Base-by-base conservation (phyloP, 2,329 filamentous ascomycete genomes). In the Sporothrix luriei region DNA sequence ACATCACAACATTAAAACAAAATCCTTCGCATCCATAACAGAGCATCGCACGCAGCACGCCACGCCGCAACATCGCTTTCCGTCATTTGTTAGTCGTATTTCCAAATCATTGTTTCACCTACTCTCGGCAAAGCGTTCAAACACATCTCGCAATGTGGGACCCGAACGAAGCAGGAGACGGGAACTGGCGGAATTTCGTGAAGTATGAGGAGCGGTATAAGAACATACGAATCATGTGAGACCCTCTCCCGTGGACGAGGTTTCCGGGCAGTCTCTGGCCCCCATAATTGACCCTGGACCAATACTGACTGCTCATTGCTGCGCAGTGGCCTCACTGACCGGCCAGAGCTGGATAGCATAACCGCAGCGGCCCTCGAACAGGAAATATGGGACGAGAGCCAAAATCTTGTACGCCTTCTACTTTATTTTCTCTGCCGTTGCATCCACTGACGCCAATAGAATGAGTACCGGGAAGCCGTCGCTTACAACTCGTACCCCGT, bases 181-280 rank as follows among this genome's bases (percentile, higher is more conserved):
- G 19, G 7, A 43, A 43, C 21, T 69, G 67, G 67, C 61, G 33
- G 21, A 33, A 33, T 4, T 5, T 62, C 55, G n/a, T n/a, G n/a
- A n/a, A n/a, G 9, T 43, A 55, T 26, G 19, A 21, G 55, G 55
- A 52, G 21, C 66, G 66, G 1, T 68, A n/a, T 21, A 29, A 62
- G 7, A 69, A 69, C 29, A 49, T 69, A n/a, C 68, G 49, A 26
- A 55, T 33, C 5, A 66, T 69, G 68, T 69, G 19, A 26, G 61
- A n/a, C 13, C 19, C n/a, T 54, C 1, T 9, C 4, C 38, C 16
- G 19, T n/a, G 19, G 16, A n/a, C 19, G 19, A n/a, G 19, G 6
- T 21, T 9, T 9, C 16, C 19, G 9, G 9, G 19, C 48, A n/a
- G 6, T 21, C 40, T 7, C 6, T n/a, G 48, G 3, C 16, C 2